Base-by-base conservation (phyloP, 768 basidiomycete genomes). In the Termitomyces sp. region DNA sequence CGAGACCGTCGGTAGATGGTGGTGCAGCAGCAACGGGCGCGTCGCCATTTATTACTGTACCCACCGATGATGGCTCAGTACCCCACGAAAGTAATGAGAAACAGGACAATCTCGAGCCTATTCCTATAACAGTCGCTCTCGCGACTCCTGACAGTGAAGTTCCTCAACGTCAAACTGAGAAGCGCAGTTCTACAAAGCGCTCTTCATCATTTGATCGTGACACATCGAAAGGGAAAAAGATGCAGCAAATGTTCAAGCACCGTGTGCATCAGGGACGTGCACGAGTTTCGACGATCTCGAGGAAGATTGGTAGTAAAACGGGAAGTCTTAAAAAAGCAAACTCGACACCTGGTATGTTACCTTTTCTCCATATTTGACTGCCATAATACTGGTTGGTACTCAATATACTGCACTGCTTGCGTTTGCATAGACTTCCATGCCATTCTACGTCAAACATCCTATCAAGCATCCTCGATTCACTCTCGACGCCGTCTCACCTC, bases 401-500 rank as follows among this genome's bases (percentile, higher is more conserved):
- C 24, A 38, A 2, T 2, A n/a, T 26, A 3, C 21, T 35, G 17
- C 14, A 8, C 45, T 38, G 21, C 58, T 44, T 32, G 30, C 30
- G 30, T 32, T 9, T 55, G 53, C 32, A 24, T 49, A 88, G 90
- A 91, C 61, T 87, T 92, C 59, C 82, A 88, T 59, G 79, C 80
- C 2, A 77, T 83, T 12, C 72, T 90, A 10, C 77, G 76, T 17
- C 83, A 81, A 53, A 75, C 79, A 54, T 65, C 81, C 55, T 74
- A 90, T 73, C 76, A 91, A 79, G 77, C 92, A 65, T 64, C 92
- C 1, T 93, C 91, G 1, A 93, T 94, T 50, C 92, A 93, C 66
- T 90, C 90, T 1, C 83, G 92, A 37, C 74, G 82, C 52, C 77
- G 82, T 2, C 65, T 84, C 22, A 77, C 78, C 47, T 81, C 80